Percentiles rank a stretch among this genome's conserved stretches.
phyloP scores from a whole-genome alignment of 2,329 filamentous ascomycete genomes.

The Albifimbria verrucaria region DNA sequence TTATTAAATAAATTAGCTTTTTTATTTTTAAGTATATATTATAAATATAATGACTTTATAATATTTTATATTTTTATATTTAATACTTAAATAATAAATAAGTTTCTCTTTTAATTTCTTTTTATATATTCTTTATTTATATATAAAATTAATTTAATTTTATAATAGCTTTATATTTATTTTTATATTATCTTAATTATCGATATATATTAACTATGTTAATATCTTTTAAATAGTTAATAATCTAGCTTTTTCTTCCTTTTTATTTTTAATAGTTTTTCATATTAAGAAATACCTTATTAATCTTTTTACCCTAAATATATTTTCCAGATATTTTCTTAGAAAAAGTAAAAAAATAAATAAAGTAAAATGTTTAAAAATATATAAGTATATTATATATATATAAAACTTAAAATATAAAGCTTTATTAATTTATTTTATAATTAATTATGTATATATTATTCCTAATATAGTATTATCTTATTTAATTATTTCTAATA shows the following conservation, averaged over 20 bases:
- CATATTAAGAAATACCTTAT: too few relatives aligned
- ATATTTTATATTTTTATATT: too few relatives aligned
- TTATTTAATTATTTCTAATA: background rate
- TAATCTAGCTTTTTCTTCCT: background rate
- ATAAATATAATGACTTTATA: too few relatives aligned
- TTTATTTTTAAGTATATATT: too few relatives aligned
- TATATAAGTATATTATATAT: background rate
- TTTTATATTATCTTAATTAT: background rate
- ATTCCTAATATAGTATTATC: slow-evolving; percentile 1
- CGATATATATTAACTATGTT: too few relatives aligned
- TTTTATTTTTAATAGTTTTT: background rate
- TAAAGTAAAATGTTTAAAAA: too few relatives aligned
- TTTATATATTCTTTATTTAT: background rate
- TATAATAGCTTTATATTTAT: background rate
- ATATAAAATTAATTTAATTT: background rate
- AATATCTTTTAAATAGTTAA: too few relatives aligned
- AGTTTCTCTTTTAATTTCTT: background rate
- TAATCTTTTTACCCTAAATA: background rate
- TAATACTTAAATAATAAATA: too few relatives aligned
- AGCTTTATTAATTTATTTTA: background rate
- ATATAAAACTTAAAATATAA: background rate
- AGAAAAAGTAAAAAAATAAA: too few relatives aligned
- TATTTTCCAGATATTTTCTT: too few relatives aligned
- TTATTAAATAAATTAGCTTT: too few relatives aligned
- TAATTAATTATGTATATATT: background rate